These are phyloP conservation scores for Nakazawaea siamensis DNA, from an alignment of 805 yeast species.

Conservation along the genomic window DNA sequence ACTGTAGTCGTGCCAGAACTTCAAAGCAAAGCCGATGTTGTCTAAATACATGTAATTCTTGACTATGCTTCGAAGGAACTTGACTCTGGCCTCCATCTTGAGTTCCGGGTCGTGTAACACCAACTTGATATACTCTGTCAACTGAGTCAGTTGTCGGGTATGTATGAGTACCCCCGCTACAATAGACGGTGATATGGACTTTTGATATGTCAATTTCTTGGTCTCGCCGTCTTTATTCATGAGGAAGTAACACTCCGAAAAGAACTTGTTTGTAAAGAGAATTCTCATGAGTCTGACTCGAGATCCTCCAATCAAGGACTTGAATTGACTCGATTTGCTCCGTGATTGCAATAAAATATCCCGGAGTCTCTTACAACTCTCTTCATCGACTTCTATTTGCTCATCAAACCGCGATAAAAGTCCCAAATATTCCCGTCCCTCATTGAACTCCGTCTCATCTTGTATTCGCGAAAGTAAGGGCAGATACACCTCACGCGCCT, in stretches of 20 bases:
- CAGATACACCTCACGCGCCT: too few relatives aligned
- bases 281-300: conserved; percentile 2
- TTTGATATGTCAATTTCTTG: neutral
- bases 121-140: conserved; percentile 1
- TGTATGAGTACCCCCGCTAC: conserved; percentile 3
- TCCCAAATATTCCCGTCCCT: too few relatives aligned
- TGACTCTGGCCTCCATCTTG: neutral
- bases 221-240: neutral
- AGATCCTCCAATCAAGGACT: conserved; percentile 2
- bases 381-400: neutral
- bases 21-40: conserved; percentile 1
- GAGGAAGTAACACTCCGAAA: neutral
- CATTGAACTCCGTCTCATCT: neutral
- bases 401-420: neutral
- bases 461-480: neutral
- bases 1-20: conserved; percentile 4
- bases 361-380: neutral
- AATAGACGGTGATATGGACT: conserved; percentile 1
- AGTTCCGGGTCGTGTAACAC: neutral
- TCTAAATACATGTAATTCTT: conserved; percentile 1
- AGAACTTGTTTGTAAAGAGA: conserved; percentile 2
- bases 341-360: neutral
- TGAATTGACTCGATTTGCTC: neutral
- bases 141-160: neutral
- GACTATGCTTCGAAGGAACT: conserved; percentile 4